A percentile compares a stretch with the other conserved stretches of the same genome.
Evolutionary conservation across 2,329 filamentous ascomycete genomes (phyloP).

Genomic region (Gnomoniopsis smithogilvyi): DNA sequence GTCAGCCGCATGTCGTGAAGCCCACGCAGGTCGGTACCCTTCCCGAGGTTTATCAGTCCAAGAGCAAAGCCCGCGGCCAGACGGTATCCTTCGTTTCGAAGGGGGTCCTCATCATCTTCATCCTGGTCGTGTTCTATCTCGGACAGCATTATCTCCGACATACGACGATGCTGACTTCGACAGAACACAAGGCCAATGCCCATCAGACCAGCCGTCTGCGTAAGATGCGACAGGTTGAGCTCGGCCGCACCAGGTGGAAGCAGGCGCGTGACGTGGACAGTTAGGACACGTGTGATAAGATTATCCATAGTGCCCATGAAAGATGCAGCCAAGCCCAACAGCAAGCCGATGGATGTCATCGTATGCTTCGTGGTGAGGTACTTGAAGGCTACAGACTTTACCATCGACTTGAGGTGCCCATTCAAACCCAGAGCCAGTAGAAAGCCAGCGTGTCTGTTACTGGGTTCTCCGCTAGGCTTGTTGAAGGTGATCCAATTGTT

Average conservation of each 20-base stretch:
- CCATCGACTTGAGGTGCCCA: conserved; percentile 88
- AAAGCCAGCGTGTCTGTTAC: conserved; percentile 94
- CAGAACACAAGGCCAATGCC: conserved; percentile 93
- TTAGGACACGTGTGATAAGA: conserved; percentile 85
- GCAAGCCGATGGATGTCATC: conserved; percentile 96
- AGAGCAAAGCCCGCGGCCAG: conserved; percentile 90
- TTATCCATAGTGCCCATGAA: conserved; percentile 98
- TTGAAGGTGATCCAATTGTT: conserved; percentile 99
- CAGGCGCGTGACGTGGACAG: conserved; percentile 94
- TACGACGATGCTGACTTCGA: conserved; percentile 91
- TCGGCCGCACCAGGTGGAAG: conserved; percentile 89
- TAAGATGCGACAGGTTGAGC: conserved; percentile 86
- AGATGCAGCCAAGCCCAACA: conserved; percentile 87
- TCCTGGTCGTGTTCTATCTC: conserved; percentile 88
- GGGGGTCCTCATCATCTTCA: conserved; percentile 76
- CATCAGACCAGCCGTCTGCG: conserved; percentile 95
- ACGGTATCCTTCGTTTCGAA: conserved; percentile 94
- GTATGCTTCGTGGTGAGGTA: conserved; percentile 99
- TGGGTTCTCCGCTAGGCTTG: conserved; percentile 81
- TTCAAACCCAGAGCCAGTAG: conserved; percentile 87
- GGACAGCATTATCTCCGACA: conserved; percentile 98
- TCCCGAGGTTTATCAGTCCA: conserved; percentile 91
- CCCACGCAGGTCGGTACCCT: conserved; percentile 82
- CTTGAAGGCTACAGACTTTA: conserved; percentile 98
- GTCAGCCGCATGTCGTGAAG: conserved; percentile 92